Percentiles rank a stretch among this genome's conserved stretches.
Evolutionary conservation across 139 green algal genomes (phyloP).

Genomic region (Closterium sp.): DNA sequence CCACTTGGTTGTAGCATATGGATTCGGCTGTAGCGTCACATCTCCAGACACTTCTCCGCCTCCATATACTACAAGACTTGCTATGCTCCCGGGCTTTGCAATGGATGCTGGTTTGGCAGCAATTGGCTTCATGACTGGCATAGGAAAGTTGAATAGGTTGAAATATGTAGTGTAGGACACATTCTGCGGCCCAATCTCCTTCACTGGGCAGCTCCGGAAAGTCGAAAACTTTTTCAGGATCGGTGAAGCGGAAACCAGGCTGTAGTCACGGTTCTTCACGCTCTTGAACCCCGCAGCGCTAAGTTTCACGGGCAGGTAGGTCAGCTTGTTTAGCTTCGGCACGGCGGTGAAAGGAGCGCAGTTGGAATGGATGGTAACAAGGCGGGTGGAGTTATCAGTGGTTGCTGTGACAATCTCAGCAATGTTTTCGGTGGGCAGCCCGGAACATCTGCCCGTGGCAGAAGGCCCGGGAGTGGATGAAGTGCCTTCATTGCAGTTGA

Average conservation of each 20-base stretch:
- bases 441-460: neutral
- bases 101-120: neutral
- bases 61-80: neutral
- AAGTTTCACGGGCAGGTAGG: neutral
- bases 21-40: neutral
- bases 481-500: slow-evolving; percentile 14
- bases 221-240: neutral
- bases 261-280: neutral
- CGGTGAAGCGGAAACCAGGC: neutral
- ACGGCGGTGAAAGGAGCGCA: neutral
- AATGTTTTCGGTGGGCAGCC: neutral
- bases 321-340: neutral
- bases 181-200: neutral
- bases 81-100: neutral
- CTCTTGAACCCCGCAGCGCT: neutral
- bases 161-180: neutral
- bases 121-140: neutral
- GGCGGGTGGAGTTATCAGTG: neutral
- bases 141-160: neutral
- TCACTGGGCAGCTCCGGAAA: neutral
- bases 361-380: neutral
- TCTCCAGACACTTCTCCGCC: neutral
- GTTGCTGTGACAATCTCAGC: neutral
- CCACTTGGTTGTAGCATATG: neutral
- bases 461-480: neutral